Evolutionary conservation across 129 eudicot genomes (phyloP).

Genomic region (Oenanthe sinensis): DNA sequence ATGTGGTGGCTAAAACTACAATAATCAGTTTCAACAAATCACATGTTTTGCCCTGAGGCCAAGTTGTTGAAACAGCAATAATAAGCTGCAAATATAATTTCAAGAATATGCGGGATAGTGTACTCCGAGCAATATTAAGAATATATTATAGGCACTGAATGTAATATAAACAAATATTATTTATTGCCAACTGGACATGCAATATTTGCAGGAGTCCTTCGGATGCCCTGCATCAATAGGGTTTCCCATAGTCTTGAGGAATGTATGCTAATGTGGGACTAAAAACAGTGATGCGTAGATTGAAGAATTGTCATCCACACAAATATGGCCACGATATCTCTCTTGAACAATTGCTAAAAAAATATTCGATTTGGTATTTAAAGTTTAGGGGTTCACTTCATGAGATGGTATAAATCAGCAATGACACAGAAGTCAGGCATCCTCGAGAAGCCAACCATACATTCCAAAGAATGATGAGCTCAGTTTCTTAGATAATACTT

Average conservation of each 20-base stretch:
- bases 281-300: neutral
- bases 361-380: neutral
- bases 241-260: neutral
- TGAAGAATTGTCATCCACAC: neutral
- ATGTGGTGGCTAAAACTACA: neutral
- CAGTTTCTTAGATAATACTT: neutral
- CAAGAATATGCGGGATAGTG: neutral
- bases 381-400: neutral
- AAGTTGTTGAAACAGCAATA: neutral
- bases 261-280: neutral
- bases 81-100: neutral
- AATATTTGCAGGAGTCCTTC: neutral
- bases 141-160: neutral
- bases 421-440: neutral
- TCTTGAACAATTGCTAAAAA: neutral
- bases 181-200: neutral
- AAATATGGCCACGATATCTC: neutral
- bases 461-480: neutral
- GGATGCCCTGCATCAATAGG: neutral
- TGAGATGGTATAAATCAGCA: neutral
- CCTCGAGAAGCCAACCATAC: neutral
- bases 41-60: no score
- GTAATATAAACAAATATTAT: neutral
- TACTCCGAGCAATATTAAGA: neutral
- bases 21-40: neutral